Conservation (phyloP, 306 rosid species). For the Heteromeles arbutifolia region DNA sequence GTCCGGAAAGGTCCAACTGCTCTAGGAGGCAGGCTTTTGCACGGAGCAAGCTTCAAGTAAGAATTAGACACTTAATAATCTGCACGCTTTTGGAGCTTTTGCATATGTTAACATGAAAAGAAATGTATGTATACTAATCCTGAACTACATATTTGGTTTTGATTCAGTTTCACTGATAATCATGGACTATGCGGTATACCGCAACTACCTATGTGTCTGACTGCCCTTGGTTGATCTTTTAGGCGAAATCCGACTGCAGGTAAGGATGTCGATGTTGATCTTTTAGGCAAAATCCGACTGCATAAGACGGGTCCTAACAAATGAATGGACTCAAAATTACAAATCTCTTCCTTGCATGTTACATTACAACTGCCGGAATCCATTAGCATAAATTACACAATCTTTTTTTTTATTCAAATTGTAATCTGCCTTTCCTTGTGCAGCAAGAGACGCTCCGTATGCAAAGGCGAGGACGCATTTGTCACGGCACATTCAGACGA, state of each 20-base stretch:
- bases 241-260: constrained; percentile 29
- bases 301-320: neutral
- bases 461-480: constrained; percentile 79
- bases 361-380: too few species aligned
- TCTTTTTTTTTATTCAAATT: neutral
- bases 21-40: constrained; percentile 85
- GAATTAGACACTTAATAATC: constrained; percentile 18
- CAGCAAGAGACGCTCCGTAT: constrained; percentile 94
- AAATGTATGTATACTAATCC: constrained; percentile 2
- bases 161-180: constrained; percentile 90
- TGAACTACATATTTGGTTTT: constrained; percentile 4
- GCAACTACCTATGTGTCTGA: constrained; percentile 47
- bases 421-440: constrained; percentile 12
- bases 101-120: too few species aligned
- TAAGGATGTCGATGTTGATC: constrained; percentile 24
- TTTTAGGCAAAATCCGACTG: neutral
- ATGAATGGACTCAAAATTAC: neutral
- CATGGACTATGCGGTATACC: constrained; percentile 88
- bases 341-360: too few species aligned
- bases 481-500: constrained; percentile 84
- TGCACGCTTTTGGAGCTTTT: constrained; percentile 1
- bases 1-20: constrained; percentile 74
- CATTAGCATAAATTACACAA: neutral
- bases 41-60: constrained; percentile 97
- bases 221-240: too few species aligned